Percentiles rank a stretch among this genome's conserved stretches.
phyloP scores from a whole-genome alignment of 192 early-diverging fungal genomes.

The Entomortierella lignicola region DNA sequence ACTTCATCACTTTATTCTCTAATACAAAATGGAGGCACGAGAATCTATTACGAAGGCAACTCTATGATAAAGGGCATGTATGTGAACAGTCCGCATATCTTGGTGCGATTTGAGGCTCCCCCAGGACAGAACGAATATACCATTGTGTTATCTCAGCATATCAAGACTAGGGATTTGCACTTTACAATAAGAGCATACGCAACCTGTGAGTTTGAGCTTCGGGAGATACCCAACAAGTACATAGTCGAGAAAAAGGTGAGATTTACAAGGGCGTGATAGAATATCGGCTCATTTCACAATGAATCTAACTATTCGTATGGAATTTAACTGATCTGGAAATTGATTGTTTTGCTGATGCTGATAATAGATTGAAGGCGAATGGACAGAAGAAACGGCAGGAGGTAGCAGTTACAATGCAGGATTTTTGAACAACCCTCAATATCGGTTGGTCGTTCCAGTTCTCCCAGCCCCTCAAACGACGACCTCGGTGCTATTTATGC shows the following conservation, averaged over 20 bases:
- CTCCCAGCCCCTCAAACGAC: slow-evolving; percentile 55
- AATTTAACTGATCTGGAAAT: neutral
- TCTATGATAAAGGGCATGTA: slow-evolving; percentile 76
- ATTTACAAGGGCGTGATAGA: neutral
- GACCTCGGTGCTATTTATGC: slow-evolving; percentile 62
- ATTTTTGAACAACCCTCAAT: slow-evolving; percentile 86
- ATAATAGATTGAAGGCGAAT: slow-evolving; percentile 70
- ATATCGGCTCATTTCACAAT: neutral
- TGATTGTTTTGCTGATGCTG: too few species aligned
- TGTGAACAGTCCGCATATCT: slow-evolving; percentile 88
- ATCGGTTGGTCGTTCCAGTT: slow-evolving; percentile 68
- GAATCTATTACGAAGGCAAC: slow-evolving; percentile 44
- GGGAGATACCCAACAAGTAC: slow-evolving; percentile 70
- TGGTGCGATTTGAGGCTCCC: slow-evolving; percentile 73
- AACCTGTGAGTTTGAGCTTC: slow-evolving; percentile 70
- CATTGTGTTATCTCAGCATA: slow-evolving; percentile 84
- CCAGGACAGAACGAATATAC: slow-evolving; percentile 71
- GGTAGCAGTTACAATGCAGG: slow-evolving; percentile 77
- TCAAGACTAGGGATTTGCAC: slow-evolving; percentile 74
- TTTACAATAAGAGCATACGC: slow-evolving; percentile 82
- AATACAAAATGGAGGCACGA: slow-evolving; percentile 58
- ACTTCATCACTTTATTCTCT: neutral
- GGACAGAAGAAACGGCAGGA: slow-evolving; percentile 82
- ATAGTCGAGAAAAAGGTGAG: slow-evolving; percentile 66
- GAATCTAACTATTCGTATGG: too few species aligned